phyloP scores from a whole-genome alignment of 345 rosid species.

The Euphorbia peplus region DNA sequence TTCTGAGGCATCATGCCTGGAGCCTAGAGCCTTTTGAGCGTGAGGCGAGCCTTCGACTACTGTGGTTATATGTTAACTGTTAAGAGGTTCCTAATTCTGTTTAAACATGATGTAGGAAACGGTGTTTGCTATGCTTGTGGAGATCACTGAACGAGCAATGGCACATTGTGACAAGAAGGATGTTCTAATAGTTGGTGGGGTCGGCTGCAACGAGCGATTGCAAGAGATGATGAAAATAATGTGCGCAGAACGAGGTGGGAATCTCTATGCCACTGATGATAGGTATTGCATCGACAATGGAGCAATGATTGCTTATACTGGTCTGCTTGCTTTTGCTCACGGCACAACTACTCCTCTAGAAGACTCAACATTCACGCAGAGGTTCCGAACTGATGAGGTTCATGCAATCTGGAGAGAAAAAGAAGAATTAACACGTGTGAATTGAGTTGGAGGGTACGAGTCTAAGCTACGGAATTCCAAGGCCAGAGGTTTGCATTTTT shows the following conservation, averaged over 20 bases:
- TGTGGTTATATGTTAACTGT: too few species aligned
- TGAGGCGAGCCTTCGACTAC: too few species aligned
- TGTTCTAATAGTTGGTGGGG: slow-evolving; percentile 90
- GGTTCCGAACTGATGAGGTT: slow-evolving; percentile 93
- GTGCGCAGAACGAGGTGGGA: slow-evolving; percentile 86
- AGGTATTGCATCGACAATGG: slow-evolving; percentile 93
- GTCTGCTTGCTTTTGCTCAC: slow-evolving; percentile 74
- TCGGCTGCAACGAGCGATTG: slow-evolving; percentile 90
- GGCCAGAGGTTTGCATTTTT: slow-evolving; percentile 10
- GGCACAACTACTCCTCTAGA: slow-evolving; percentile 65
- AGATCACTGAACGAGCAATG: slow-evolving; percentile 96
- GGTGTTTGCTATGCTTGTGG: slow-evolving; percentile 88
- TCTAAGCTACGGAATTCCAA: background rate
- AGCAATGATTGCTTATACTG: slow-evolving; percentile 98
- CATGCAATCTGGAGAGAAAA: slow-evolving; percentile 87
- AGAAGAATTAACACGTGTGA: slow-evolving; percentile 1
- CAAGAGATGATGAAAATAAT: slow-evolving; percentile 97
- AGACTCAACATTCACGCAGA: slow-evolving; percentile 85
- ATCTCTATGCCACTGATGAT: slow-evolving; percentile 80
- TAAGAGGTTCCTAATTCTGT: background rate
- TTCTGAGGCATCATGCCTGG: too few species aligned
- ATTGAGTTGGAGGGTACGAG: background rate
- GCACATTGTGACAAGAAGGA: slow-evolving; percentile 94
- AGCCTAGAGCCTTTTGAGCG: too few species aligned
- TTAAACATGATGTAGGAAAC: slow-evolving; percentile 54